phyloP scores from a whole-genome alignment of 768 basidiomycete genomes.

The Daedaleopsis nitida region DNA sequence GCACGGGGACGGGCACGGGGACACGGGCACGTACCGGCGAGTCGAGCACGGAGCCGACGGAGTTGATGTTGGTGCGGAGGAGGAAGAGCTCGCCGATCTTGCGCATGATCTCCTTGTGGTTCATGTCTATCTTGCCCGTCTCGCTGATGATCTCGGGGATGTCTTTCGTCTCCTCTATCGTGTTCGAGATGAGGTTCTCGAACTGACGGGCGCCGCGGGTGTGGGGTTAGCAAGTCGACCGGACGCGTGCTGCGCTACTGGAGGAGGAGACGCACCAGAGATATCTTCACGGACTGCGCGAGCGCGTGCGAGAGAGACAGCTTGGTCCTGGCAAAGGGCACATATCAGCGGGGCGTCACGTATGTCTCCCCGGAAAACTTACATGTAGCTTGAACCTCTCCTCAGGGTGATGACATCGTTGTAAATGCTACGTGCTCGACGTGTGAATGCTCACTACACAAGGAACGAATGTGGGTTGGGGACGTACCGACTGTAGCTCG shows the following conservation, averaged over 20 bases:
- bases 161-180: conserved; percentile 96
- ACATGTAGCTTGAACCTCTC: conserved; percentile 96
- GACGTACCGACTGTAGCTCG: conserved; percentile 86
- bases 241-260: neutral
- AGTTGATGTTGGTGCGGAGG: conserved; percentile 90
- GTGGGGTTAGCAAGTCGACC: neutral
- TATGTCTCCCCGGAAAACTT: conserved; percentile 29
- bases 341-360: neutral
- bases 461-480: neutral
- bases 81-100: conserved; percentile 96
- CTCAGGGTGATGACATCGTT: conserved; percentile 96
- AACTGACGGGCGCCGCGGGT: conserved; percentile 50
- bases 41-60: conserved; percentile 95
- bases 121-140: conserved; percentile 92
- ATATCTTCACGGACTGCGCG: conserved; percentile 96
- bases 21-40: conserved; percentile 67
- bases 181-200: conserved; percentile 88
- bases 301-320: conserved; percentile 92
- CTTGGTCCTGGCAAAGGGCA: conserved; percentile 72
- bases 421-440: conserved; percentile 63
- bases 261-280: conserved; percentile 55
- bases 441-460: conserved; percentile 12
- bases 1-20: conserved; percentile 3
- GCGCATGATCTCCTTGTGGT: conserved; percentile 95
- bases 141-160: conserved; percentile 92